Percentiles rank a stretch among this genome's conserved stretches.
These are phyloP conservation scores for Lachancea fermentati DNA, from an alignment of 805 yeast species.

Conservation along the genomic window DNA sequence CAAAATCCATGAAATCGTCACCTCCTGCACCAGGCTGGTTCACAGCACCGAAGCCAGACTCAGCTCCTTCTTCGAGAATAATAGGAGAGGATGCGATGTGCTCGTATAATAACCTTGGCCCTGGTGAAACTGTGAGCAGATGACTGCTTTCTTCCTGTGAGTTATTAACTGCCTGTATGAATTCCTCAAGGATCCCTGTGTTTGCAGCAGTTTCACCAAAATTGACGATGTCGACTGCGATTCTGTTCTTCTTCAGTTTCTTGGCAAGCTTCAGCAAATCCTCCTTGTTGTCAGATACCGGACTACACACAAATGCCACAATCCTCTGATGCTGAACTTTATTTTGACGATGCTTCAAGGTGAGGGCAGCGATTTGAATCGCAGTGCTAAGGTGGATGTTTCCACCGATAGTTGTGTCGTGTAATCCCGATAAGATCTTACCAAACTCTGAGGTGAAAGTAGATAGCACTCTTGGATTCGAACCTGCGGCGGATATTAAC, in stretches of 20 bases:
- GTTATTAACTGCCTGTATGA: slow-evolving; percentile 60
- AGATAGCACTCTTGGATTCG: slow-evolving; percentile 78
- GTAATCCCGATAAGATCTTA: slow-evolving; percentile 75
- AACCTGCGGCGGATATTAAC: slow-evolving; percentile 80
- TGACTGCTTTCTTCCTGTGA: slow-evolving; percentile 68
- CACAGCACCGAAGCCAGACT: slow-evolving; percentile 36
- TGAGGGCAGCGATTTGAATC: slow-evolving; percentile 88
- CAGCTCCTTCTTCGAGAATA: slow-evolving; percentile 50
- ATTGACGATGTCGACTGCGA: slow-evolving; percentile 83
- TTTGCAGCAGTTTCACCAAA: slow-evolving; percentile 86
- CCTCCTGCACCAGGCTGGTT: slow-evolving; percentile 37
- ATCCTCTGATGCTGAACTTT: slow-evolving; percentile 88
- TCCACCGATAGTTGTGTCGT: slow-evolving; percentile 70
- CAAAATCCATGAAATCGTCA: slow-evolving; percentile 55
- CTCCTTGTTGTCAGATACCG: slow-evolving; percentile 58
- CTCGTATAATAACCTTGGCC: slow-evolving; percentile 79
- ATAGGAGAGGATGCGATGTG: slow-evolving; percentile 72
- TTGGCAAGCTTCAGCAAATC: slow-evolving; percentile 82
- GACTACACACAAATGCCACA: slow-evolving; percentile 84
- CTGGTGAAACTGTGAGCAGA: slow-evolving; percentile 81
- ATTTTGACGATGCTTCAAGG: slow-evolving; percentile 93
- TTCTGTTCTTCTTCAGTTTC: slow-evolving; percentile 86
- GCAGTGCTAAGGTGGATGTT: slow-evolving; percentile 67
- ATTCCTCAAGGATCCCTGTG: slow-evolving; percentile 72
- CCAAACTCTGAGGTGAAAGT: slow-evolving; percentile 87